phyloP scores from a whole-genome alignment of 1,139 yeast genomes.

The Protomyces gravidus region DNA sequence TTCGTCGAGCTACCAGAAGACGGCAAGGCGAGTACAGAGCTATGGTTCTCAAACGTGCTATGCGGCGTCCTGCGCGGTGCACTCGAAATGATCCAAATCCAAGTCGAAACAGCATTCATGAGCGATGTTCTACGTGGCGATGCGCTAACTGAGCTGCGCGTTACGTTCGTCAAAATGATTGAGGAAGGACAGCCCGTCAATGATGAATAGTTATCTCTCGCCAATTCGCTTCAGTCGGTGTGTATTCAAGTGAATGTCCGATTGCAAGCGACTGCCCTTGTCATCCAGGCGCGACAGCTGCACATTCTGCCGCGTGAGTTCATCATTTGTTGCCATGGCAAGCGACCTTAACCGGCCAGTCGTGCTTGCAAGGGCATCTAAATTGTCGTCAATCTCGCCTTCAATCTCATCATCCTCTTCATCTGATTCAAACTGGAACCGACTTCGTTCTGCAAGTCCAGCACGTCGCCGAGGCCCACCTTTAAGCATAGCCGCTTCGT shows the following conservation, averaged over 20 bases:
- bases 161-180: constrained; percentile 64
- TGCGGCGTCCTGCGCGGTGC: constrained; percentile 92
- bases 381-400: constrained; percentile 53
- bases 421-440: constrained; percentile 57
- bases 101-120: constrained; percentile 76
- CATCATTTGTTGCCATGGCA: constrained; percentile 53
- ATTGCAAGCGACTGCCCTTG: constrained; percentile 48
- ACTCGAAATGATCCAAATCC: constrained; percentile 90
- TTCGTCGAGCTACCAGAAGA: constrained; percentile 89
- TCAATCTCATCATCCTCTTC: constrained; percentile 61
- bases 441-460: constrained; percentile 42
- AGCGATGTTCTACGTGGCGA: constrained; percentile 82
- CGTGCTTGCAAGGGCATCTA: constrained; percentile 50
- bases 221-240: constrained; percentile 44
- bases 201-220: constrained; percentile 56
- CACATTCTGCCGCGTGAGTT: constrained; percentile 50
- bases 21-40: constrained; percentile 60
- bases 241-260: constrained; percentile 51
- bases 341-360: constrained; percentile 50
- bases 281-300: constrained; percentile 54
- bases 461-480: constrained; percentile 36
- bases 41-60: constrained; percentile 88
- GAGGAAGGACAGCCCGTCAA: constrained; percentile 98
- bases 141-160: constrained; percentile 69
- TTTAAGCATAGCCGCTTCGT: constrained; percentile 31